A percentile compares a stretch with the other conserved stretches of the same genome.
phyloP scores from a whole-genome alignment of 805 yeast genomes.

The Vanderwaltozyma yarrowii region DNA sequence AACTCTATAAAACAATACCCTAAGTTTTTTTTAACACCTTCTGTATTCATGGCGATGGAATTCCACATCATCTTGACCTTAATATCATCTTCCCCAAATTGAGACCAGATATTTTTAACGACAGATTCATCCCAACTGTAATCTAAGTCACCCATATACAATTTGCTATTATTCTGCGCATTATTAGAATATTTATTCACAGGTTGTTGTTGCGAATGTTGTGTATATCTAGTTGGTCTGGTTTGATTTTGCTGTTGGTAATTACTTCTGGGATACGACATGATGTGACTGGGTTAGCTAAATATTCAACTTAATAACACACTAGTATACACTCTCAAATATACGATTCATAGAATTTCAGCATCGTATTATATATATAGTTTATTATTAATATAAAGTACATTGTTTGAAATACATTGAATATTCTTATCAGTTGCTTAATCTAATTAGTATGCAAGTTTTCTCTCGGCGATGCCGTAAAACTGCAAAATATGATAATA shows the following conservation, averaged over 20 bases:
- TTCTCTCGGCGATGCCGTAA: too few species aligned
- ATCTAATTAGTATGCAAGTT: too few species aligned
- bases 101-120: constrained; percentile 59
- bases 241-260: not conserved
- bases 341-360: too few species aligned
- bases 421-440: too few species aligned
- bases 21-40: constrained; percentile 35
- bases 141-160: constrained; percentile 91
- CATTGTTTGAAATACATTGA: too few species aligned
- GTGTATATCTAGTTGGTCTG: not conserved
- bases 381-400: too few species aligned
- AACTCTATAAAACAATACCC: constrained; percentile 83
- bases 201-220: not conserved
- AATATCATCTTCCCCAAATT: constrained; percentile 49
- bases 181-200: too few species aligned
- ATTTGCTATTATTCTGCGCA: constrained; percentile 14
- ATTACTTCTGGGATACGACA: not conserved
- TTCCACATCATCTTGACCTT: constrained; percentile 67
- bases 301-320: too few species aligned
- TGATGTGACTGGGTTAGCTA: not conserved
- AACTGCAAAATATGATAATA: too few species aligned
- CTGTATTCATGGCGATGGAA: constrained; percentile 18
- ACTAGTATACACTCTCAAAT: too few species aligned
- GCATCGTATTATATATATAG: too few species aligned
- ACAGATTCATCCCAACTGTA: constrained; percentile 70